phyloP scores from a whole-genome alignment of 2,329 filamentous ascomycete species.

The Fusarium continuum region DNA sequence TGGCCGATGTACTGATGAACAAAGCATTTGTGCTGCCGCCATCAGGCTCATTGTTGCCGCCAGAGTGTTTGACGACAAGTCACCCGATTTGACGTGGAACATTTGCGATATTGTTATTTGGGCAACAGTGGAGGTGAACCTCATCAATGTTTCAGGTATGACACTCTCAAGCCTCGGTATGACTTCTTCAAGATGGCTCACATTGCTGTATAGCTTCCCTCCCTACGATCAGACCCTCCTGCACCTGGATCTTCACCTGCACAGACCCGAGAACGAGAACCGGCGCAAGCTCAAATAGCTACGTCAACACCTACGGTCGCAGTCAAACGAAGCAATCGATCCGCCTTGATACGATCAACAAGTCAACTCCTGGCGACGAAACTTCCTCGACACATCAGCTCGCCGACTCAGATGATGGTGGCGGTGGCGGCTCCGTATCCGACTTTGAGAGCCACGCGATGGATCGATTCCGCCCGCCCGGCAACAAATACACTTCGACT shows the following conservation, averaged over 20 bases:
- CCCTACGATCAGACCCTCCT: constrained; percentile 38
- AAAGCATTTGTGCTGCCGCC: constrained; percentile 35
- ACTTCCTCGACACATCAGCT: constrained; percentile 35
- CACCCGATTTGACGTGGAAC: constrained; percentile 37
- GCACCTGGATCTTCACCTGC: constrained; percentile 35
- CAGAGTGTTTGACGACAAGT: constrained; percentile 20
- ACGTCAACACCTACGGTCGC: constrained; percentile 30
- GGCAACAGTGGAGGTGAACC: constrained; percentile 41
- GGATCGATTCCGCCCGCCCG: constrained; percentile 20
- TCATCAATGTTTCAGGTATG: constrained; percentile 38
- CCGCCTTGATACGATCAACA: constrained; percentile 32
- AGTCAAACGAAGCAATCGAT: constrained; percentile 39
- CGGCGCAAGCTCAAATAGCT: constrained; percentile 33
- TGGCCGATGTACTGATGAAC: background rate
- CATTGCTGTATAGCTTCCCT: constrained; percentile 24
- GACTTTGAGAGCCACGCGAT: constrained; percentile 40
- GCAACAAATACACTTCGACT: constrained; percentile 23
- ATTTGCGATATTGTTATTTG: constrained; percentile 38
- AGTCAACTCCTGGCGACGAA: constrained; percentile 24
- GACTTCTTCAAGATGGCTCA: background rate
- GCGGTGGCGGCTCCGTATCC: constrained; percentile 6
- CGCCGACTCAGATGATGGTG: constrained; percentile 17
- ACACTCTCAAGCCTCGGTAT: accelerated
- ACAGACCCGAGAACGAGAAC: constrained; percentile 19
- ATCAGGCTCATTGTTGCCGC: constrained; percentile 34